These are phyloP conservation scores for Crataegus laevigata DNA, from an alignment of 306 rosid genomes.

Conservation along the genomic window DNA sequence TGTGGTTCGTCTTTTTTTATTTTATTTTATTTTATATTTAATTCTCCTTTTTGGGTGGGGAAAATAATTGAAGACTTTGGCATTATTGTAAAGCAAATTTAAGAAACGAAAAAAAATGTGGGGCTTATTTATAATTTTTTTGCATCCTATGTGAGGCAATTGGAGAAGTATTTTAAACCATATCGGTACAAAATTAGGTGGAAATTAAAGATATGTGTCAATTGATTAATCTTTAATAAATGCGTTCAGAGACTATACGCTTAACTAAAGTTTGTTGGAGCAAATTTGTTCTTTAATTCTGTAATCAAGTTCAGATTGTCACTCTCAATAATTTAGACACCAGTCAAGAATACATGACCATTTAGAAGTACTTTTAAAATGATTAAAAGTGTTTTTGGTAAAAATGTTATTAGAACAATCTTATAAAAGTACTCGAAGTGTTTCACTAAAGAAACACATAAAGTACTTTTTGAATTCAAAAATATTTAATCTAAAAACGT, in stretches of 20 bases:
- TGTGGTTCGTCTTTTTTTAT: neutral
- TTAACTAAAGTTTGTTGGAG: neutral
- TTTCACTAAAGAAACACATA: too few species aligned
- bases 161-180: neutral
- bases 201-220: neutral
- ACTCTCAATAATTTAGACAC: neutral
- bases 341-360: neutral
- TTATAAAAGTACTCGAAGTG: too few species aligned
- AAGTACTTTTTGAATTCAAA: rapidly evolving
- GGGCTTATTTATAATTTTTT: neutral
- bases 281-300: too few species aligned
- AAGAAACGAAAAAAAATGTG: neutral
- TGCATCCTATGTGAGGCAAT: neutral
- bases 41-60: neutral
- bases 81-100: neutral
- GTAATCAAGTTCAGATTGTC: neutral
- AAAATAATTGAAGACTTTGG: neutral
- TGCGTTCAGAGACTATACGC: neutral
- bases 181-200: neutral
- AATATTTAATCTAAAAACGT: too few species aligned
- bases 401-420: too few species aligned
- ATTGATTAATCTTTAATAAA: neutral
- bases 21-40: too few species aligned
- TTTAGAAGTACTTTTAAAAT: too few species aligned
- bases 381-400: too few species aligned